phyloP scores from a whole-genome alignment of 257 asterid species.

The Linaria vulgaris region DNA sequence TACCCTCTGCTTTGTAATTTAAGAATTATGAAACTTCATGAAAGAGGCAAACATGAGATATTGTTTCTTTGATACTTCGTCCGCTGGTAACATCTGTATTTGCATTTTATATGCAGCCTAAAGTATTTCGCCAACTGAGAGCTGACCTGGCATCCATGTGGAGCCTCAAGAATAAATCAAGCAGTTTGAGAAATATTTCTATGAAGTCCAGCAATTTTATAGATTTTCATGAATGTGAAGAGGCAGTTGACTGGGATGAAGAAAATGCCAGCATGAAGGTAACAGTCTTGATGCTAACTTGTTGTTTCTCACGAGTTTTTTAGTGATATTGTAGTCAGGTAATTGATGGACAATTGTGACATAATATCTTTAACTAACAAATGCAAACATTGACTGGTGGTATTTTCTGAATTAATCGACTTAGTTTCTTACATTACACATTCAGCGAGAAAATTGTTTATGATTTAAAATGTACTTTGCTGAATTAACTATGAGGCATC shows the following conservation, averaged over 20 bases:
- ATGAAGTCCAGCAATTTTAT: constrained; percentile 41
- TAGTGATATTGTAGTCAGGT: background rate
- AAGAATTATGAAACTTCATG: constrained; percentile 10
- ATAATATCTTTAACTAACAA: background rate
- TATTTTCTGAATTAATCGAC: background rate
- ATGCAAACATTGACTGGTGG: background rate
- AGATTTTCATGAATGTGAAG: constrained; percentile 49
- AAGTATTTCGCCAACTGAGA: constrained; percentile 68
- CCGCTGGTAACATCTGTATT: constrained; percentile 22
- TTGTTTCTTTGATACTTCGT: constrained; percentile 14
- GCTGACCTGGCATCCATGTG: constrained; percentile 93
- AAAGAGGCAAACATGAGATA: constrained; percentile 13
- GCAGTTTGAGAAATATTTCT: constrained; percentile 56
- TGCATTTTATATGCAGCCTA: constrained; percentile 59
- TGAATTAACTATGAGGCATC: background rate
- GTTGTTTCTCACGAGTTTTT: constrained; percentile 12
- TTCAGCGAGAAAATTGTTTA: background rate
- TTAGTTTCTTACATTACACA: background rate
- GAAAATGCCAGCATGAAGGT: constrained; percentile 79
- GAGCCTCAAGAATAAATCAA: constrained; percentile 58
- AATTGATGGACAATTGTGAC: constrained; percentile 2
- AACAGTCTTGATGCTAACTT: constrained; percentile 24
- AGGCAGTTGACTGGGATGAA: constrained; percentile 45
- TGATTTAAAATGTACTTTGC: background rate
- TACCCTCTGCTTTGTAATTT: constrained; percentile 24